These are phyloP conservation scores for Malus sieversii DNA, from an alignment of 306 rosid species.

Conservation along the genomic window DNA sequence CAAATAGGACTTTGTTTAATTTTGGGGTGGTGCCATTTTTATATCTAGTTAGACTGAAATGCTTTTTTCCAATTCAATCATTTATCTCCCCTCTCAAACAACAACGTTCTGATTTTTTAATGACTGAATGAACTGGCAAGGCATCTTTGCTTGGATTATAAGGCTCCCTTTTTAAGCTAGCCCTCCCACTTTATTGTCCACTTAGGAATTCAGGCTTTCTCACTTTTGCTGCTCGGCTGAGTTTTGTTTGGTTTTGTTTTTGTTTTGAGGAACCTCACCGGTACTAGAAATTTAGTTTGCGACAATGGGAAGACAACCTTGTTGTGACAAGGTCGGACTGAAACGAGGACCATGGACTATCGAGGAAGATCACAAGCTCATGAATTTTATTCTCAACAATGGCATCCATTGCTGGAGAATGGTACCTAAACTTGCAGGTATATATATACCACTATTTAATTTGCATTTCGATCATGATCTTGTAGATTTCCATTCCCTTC, in stretches of 20 bases:
- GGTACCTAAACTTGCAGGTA: conserved; percentile 98
- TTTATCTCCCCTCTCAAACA: conserved; percentile 66
- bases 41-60: conserved; percentile 39
- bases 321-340: conserved; percentile 88
- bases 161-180: conserved; percentile 43
- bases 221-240: background rate
- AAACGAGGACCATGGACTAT: conserved; percentile 98
- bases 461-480: background rate
- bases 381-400: conserved; percentile 81
- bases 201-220: conserved; percentile 12
- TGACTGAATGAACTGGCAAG: conserved; percentile 72
- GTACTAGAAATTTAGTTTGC: background rate
- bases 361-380: conserved; percentile 88
- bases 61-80: conserved; percentile 64
- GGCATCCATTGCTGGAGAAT: conserved; percentile 94
- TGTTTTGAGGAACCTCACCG: background rate
- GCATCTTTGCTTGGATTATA: conserved; percentile 67
- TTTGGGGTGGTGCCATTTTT: conserved; percentile 26
- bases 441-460: background rate
- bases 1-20: background rate
- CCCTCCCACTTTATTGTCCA: conserved; percentile 18
- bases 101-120: conserved; percentile 39
- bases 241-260: background rate
- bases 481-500: background rate
- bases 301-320: conserved; percentile 89